Conservation (phyloP, 495 filamentous ascomycete genomes). For the Niebla homalea region DNA sequence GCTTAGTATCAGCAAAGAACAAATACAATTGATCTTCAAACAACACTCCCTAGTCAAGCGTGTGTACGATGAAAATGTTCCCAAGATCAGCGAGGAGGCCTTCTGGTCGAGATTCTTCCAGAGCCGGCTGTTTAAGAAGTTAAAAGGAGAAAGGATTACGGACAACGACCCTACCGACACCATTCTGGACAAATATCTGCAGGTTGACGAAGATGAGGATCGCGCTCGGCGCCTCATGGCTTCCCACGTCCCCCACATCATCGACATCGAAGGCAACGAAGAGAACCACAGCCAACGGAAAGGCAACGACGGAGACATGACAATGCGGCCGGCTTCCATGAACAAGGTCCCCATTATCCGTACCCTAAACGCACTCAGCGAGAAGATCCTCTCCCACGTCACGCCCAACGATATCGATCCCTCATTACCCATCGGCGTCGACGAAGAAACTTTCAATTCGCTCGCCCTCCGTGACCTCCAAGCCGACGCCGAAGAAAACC, state of each 20-base stretch:
- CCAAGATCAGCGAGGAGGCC: conserved; percentile 59
- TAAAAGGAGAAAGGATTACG: conserved; percentile 73
- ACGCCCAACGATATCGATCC: conserved; percentile 60
- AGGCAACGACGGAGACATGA: conserved; percentile 74
- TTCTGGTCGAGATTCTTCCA: conserved; percentile 93
- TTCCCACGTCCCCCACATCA: conserved; percentile 66
- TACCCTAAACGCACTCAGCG: conserved; percentile 72
- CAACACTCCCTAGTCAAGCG: conserved; percentile 85
- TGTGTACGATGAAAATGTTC: conserved; percentile 89
- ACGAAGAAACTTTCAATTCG: conserved; percentile 61
- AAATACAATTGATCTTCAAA: conserved; percentile 81
- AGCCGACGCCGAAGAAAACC: conserved; percentile 54
- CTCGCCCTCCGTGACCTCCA: conserved; percentile 73
- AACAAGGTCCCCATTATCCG: conserved; percentile 70
- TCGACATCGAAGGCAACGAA: conserved; percentile 89
- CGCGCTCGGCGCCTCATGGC: conserved; percentile 35
- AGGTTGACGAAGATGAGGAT: conserved; percentile 46
- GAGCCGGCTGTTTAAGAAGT: conserved; percentile 75
- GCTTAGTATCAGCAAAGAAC: conserved; percentile 79
- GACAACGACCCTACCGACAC: conserved; percentile 58
- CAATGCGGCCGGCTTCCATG: conserved; percentile 60
- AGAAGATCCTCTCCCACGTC: conserved; percentile 81
- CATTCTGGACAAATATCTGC: conserved; percentile 73
- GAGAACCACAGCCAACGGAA: conserved; percentile 64
- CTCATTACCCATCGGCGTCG: conserved; percentile 48